Evolutionary conservation across 139 green algal genomes (phyloP).

Genomic region (Ostreobium quekettii): DNA sequence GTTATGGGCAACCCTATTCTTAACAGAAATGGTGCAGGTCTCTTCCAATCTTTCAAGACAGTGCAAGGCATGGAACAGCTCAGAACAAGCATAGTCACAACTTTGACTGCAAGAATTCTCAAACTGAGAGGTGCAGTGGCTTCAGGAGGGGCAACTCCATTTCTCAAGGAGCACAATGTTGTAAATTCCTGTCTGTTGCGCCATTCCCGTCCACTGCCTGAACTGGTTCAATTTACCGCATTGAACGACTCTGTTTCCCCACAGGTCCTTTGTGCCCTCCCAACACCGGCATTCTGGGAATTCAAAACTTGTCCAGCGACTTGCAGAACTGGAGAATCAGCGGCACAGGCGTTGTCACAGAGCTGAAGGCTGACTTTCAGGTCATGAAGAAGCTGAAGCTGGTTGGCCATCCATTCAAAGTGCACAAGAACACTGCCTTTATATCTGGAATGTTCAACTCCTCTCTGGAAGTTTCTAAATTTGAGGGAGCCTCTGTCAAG

Average conservation of each 20-base stretch:
- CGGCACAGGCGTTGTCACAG: constrained; percentile 85
- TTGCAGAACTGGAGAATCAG: constrained; percentile 69
- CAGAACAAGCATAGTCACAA: no score
- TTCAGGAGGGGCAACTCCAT: no score
- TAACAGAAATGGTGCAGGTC: no score
- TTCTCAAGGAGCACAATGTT: no score
- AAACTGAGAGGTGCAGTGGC: no score
- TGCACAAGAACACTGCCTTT: constrained; percentile 87
- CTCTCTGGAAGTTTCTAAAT: constrained; percentile 68
- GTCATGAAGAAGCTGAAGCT: constrained; percentile 88
- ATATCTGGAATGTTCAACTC: constrained; percentile 74
- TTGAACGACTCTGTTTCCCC: no score
- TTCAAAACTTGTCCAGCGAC: constrained; percentile 42
- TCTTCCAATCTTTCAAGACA: no score
- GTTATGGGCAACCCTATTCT: no score
- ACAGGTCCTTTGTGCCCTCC: constrained; percentile 72
- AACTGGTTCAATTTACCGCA: constrained; percentile 3
- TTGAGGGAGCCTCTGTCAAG: constrained; percentile 79
- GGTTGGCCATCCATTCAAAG: constrained; percentile 76
- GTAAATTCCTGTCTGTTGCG: no score
- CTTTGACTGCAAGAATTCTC: no score
- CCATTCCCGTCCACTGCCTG: no score
- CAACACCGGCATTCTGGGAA: constrained; percentile 65
- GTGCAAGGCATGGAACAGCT: no score
- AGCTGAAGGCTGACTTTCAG: constrained; percentile 68